Base-by-base conservation (phyloP, 768 basidiomycete genomes). In the Xanthoconium purpureum region DNA sequence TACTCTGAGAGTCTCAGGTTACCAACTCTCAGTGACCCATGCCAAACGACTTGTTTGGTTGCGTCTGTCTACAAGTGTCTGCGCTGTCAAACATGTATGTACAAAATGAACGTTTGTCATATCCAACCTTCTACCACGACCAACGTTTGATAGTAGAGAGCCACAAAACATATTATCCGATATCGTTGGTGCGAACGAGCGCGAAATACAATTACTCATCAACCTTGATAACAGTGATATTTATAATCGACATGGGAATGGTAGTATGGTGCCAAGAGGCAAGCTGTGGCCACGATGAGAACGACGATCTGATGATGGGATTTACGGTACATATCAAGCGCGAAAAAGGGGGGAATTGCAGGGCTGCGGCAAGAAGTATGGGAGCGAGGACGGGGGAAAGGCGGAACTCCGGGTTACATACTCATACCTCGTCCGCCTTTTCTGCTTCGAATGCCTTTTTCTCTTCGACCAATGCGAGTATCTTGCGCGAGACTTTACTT, bases 401-500 rank as follows among this genome's bases (percentile, higher is more conserved):
- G 28, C 24, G 24, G 4, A 24, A 24, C 24, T 24, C 24, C 24
- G 24, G 24, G 24, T 24, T 24, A 24, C 24, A 24, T 24, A 24
- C 24, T 63, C 50, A 64, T 36, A 20, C 40, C 13, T 50, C 9
- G 36, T 45, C 47, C n/a, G 36, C 24, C 37, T 50, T 58, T 30
- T 44, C 58, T 18, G 36, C 45, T 15, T 52, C 38, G 9, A 24
- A 15, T 1, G 29, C 8, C 3, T 1, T 29, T 24, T 50, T 50
- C 45, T 58, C 50, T 24, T 64, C 60, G 6, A 3, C 38, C 57
- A 60, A 30, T n/a, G 52, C 59, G 30, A 66, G 57, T 30, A 70
- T 61, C 52, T 55, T 60, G 54, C 54, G 60, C 5, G 65, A 70
- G 24, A 73, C 63, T 44, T 54, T 64, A 29, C 68, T 73, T 17